These are phyloP conservation scores for cucumber (Cucumis sativus) DNA, from an alignment of 306 rosid genomes.

Conservation along the genomic window DNA sequence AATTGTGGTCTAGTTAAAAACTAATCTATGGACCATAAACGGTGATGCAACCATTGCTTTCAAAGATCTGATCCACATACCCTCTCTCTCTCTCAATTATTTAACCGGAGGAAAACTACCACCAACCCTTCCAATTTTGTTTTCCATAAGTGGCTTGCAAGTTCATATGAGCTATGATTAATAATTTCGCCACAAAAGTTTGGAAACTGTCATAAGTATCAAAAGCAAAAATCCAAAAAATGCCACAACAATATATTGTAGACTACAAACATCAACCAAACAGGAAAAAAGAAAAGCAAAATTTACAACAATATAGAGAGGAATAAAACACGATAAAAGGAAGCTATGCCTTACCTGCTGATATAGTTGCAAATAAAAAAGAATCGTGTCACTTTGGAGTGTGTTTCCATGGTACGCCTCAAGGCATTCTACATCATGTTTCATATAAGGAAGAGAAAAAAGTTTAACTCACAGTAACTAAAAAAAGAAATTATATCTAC, in stretches of 20 bases:
- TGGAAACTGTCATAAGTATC: background rate
- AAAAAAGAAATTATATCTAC: background rate
- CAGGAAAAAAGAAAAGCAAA: background rate
- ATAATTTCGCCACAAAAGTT: background rate
- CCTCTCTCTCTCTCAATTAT: background rate
- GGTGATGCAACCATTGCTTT: background rate
- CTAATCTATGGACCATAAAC: background rate
- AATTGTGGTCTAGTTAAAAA: background rate
- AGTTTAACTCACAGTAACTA: background rate
- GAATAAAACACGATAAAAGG: background rate
- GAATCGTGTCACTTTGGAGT: constrained; percentile 88
- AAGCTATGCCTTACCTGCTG: constrained; percentile 46
- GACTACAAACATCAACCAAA: background rate
- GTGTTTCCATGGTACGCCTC: constrained; percentile 89
- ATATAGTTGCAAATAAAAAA: constrained; percentile 90
- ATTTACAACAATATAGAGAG: background rate
- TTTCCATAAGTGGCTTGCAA: background rate
- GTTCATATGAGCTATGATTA: background rate
- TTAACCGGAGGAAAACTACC: background rate
- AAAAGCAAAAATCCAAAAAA: background rate
- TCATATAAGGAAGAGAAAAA: background rate
- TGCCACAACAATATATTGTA: background rate
- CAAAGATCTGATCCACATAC: background rate
- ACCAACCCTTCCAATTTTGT: background rate
- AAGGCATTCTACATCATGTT: constrained; percentile 66